Evolutionary conservation across 208 protist genomes (phyloP).

Genomic region (Trypanosoma scelopori): DNA sequence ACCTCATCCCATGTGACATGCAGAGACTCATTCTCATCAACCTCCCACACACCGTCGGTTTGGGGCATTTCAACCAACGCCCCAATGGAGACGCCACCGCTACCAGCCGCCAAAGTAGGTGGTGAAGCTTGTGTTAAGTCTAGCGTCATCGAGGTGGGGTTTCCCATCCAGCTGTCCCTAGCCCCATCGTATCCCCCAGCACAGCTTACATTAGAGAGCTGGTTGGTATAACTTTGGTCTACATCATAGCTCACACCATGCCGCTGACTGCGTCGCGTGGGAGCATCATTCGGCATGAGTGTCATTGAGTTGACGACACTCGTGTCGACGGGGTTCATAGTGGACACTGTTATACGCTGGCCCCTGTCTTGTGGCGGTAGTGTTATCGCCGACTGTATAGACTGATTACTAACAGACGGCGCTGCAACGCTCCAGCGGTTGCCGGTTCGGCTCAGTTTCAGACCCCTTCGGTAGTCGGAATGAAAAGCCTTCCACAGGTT

Average conservation of each 20-base stretch:
- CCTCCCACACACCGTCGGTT: neutral
- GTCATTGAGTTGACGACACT: neutral
- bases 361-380: neutral
- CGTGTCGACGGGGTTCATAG: neutral
- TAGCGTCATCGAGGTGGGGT: neutral
- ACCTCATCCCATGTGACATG: constrained; percentile 37
- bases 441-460: constrained; percentile 23
- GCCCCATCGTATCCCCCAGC: neutral
- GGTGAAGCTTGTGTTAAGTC: neutral
- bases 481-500: constrained; percentile 51
- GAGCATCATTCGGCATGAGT: neutral
- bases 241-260: neutral
- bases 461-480: constrained; percentile 55
- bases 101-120: neutral
- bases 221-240: constrained; percentile 28
- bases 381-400: constrained; percentile 15
- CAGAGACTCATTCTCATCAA: constrained; percentile 8
- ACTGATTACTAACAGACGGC: constrained; percentile 59
- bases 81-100: constrained; percentile 22
- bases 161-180: neutral
- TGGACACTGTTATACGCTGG: neutral
- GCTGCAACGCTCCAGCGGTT: constrained; percentile 33
- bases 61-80: constrained; percentile 21
- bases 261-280: neutral
- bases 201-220: constrained; percentile 16